Conservation (phyloP, 2,329 filamentous ascomycete genomes). For the Trichoderma hamatum region DNA sequence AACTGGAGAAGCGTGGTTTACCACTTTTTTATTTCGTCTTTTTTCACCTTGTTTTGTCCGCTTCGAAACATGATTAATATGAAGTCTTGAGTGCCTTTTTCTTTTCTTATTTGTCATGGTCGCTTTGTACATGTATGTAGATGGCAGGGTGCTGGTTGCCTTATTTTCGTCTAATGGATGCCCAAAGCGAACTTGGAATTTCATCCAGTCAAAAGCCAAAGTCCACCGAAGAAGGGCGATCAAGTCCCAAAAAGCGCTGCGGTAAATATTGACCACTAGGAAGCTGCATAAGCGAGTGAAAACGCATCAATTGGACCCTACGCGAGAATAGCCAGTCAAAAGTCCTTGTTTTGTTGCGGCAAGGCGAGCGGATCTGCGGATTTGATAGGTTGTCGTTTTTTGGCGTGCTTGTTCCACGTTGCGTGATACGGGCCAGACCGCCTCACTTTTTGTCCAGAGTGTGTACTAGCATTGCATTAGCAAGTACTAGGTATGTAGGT, state of each 20-base stretch:
- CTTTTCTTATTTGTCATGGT: background rate
- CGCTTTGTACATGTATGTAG: background rate
- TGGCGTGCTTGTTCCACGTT: background rate
- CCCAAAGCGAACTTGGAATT: conserved; percentile 6
- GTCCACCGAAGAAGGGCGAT: background rate
- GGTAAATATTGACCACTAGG: background rate
- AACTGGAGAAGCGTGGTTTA: background rate
- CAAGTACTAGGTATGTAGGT: too few species aligned
- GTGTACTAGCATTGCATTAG: too few species aligned
- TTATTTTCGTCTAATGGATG: conserved; percentile 3
- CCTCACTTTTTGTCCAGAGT: conserved; percentile 10
- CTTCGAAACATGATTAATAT: background rate
- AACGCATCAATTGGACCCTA: background rate
- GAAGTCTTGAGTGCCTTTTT: background rate
- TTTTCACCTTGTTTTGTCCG: background rate
- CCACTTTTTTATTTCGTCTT: background rate
- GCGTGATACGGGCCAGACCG: background rate
- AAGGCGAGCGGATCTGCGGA: background rate
- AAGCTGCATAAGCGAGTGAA: background rate
- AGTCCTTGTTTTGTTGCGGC: background rate
- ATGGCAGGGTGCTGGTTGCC: background rate
- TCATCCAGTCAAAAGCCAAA: background rate
- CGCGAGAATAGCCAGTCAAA: background rate
- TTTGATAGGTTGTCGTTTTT: background rate
- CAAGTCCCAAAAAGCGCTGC: background rate